Conservation (phyloP, 352 stramenopile species). For the Blastocystis sp. region DNA sequence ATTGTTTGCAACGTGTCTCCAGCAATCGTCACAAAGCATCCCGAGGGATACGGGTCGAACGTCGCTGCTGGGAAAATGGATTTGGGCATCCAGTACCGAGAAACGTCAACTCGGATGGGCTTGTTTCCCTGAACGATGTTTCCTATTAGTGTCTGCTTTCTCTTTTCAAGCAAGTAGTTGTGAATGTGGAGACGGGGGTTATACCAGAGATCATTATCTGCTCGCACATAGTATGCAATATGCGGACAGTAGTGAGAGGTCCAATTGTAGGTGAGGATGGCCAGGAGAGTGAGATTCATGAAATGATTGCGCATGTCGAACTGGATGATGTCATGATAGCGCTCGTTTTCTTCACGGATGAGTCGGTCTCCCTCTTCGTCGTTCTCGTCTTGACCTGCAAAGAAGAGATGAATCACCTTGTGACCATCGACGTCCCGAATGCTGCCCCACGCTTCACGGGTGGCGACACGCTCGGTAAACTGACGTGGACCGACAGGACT, state of each 20-base stretch:
- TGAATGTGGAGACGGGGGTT: not conserved
- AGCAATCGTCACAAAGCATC: constrained; percentile 23
- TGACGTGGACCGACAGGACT: constrained; percentile 36
- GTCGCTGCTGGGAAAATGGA: not conserved
- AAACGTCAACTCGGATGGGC: constrained; percentile 33
- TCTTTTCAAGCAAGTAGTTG: not conserved
- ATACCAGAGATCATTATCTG: constrained; percentile 42
- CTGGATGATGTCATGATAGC: constrained; percentile 37
- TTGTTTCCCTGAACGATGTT: not conserved
- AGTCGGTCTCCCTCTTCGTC: constrained; percentile 9
- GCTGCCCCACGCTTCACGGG: constrained; percentile 15
- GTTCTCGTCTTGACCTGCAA: constrained; percentile 26
- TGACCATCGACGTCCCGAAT: not conserved
- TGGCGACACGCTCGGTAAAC: constrained; percentile 4
- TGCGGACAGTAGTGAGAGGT: constrained; percentile 23
- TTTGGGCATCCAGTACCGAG: constrained; percentile 12
- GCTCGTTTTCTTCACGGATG: constrained; percentile 7
- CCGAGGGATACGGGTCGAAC: constrained; percentile 22
- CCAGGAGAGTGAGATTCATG: constrained; percentile 43
- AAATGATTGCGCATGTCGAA: constrained; percentile 51
- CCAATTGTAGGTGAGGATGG: constrained; percentile 44
- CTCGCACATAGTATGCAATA: constrained; percentile 26
- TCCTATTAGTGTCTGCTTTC: constrained; percentile 17
- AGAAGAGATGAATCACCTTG: constrained; percentile 41
- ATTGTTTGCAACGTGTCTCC: constrained; percentile 8